Base-by-base conservation (phyloP, 345 rosid species). In the Sisymbrium irio region DNA sequence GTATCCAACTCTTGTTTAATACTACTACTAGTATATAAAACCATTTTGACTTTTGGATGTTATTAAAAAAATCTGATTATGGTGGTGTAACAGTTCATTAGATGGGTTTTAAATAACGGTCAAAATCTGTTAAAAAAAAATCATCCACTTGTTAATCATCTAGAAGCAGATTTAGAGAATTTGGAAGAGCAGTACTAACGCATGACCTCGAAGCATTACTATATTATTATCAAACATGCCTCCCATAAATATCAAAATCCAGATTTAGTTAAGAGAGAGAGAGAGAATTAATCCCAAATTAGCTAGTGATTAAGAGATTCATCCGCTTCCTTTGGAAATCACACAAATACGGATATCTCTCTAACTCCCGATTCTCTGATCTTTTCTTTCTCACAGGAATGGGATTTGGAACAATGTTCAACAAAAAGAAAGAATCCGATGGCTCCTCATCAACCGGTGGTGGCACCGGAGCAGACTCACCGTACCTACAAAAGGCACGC, bases 401-500 rank as follows among this genome's bases (percentile, higher is more conserved):
- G 80, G 76, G 84, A 70, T 79, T 82, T 53, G 79, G 69, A 14
- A 77, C 82, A 10, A 77, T 86, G 67, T 85, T 84, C 73, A 67
- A 84, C 45, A 67, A 77, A 18, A 85, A 83, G 10, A 79, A 81
- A 70, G 79, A 64, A 68, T 55, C 64, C 8, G 74, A 17, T 28
- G 66, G 78, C 2, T 44, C 77, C 2, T 22, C 25, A 1, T 22
- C 25, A 22, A 22, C 25, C 25, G 25, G 25, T 22, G 25, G 25
- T 62, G 39, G 65, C 5, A 27, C 42, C 30, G 81, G 76, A 60
- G 70, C 90, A 32, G 72, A 69, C 4, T 75, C 81, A 1, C 67
- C 89, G 0, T 76, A 41, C 46, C 67, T 78, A 0, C 69, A 57
- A 33, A 70, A 75, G 60, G 54, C 73, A 53, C 75, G 40, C 0